phyloP scores from a whole-genome alignment of 768 basidiomycete species.

The Rhodosporidiobolus sp. region DNA sequence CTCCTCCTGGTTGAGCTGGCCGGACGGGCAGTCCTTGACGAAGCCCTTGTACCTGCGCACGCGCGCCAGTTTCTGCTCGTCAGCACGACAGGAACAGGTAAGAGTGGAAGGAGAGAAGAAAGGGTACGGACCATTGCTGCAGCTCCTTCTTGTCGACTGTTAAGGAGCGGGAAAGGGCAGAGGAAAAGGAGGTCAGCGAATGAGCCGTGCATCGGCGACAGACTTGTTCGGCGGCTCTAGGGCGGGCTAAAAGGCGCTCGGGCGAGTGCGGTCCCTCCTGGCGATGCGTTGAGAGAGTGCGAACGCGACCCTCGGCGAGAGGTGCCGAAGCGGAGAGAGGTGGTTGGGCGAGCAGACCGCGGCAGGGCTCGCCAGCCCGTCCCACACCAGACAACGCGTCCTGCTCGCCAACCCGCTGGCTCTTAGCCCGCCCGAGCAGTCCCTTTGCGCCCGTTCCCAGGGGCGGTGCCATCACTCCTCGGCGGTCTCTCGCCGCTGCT shows the following conservation, averaged over 20 bases:
- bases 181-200: conserved; percentile 6
- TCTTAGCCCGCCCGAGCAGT: background rate
- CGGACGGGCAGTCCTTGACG: conserved; percentile 96
- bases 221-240: no score
- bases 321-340: no score
- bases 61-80: background rate
- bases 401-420: background rate
- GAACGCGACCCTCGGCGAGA: background rate
- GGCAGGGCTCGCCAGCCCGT: background rate
- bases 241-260: no score
- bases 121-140: conserved; percentile 71
- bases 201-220: background rate
- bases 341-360: no score
- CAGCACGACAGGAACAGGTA: background rate
- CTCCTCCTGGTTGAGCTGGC: conserved; percentile 90
- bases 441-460: background rate
- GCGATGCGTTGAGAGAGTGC: no score
- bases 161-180: background rate
- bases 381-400: no score
- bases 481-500: background rate
- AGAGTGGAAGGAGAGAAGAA: background rate
- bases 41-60: conserved; percentile 94
- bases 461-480: background rate
- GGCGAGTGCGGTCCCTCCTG: no score
- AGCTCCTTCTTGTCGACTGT: conserved; percentile 94